These are phyloP conservation scores for Candida suzukii DNA, from an alignment of 805 yeast species.

Conservation along the genomic window DNA sequence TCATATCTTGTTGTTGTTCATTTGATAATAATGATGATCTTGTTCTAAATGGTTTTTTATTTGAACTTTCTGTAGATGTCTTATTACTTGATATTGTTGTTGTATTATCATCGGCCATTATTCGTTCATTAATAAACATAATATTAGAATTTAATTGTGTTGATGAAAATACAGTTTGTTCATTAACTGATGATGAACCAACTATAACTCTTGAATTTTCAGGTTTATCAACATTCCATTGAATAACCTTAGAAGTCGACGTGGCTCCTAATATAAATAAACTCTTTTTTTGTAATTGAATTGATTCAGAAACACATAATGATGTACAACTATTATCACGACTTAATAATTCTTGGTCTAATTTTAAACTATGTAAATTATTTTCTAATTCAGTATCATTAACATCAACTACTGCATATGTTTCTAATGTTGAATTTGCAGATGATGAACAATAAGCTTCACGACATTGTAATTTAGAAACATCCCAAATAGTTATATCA, in stretches of 20 bases:
- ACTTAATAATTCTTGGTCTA: not conserved
- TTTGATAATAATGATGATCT: conserved; percentile 13
- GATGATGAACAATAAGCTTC: conserved; percentile 18
- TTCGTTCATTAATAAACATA: conserved; percentile 33
- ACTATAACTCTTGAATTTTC: conserved; percentile 26
- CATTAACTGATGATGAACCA: conserved; percentile 3
- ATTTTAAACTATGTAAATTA: too few relatives aligned
- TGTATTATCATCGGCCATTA: not conserved
- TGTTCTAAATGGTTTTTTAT: conserved; percentile 13
- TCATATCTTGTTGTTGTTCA: conserved; percentile 36
- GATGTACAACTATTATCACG: conserved; percentile 20
- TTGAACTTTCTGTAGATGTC: too few relatives aligned
- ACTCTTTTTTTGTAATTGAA: conserved; percentile 1
- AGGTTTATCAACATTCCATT: conserved; percentile 32
- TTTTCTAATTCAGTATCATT: not conserved
- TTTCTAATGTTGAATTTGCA: conserved; percentile 17
- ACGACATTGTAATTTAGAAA: conserved; percentile 52
- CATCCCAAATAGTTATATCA: conserved; percentile 69
- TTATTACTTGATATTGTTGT: too few relatives aligned
- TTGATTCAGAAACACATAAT: conserved; percentile 6
- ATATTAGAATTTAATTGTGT: conserved; percentile 33
- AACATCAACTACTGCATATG: conserved; percentile 5
- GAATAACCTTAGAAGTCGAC: conserved; percentile 16
- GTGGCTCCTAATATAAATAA: conserved; percentile 13
- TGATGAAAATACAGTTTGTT: conserved; percentile 14